Evolutionary conservation across 1,284 basidiomycete genomes (phyloP), one percentile per base, ranked within the genome.

Genomic region (Gastroboletus turbinatus): DNA sequence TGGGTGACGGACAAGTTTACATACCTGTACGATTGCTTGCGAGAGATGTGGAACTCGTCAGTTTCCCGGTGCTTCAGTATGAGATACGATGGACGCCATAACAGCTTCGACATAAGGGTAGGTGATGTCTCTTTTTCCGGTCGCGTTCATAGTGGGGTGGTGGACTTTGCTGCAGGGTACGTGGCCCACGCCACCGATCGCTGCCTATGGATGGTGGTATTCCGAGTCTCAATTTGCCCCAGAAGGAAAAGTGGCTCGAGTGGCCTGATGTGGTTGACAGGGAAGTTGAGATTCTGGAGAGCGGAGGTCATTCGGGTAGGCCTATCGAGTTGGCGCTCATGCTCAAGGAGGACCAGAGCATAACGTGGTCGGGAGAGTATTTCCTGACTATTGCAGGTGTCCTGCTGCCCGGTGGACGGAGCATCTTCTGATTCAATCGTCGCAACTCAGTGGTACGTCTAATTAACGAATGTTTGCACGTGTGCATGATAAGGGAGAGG

Each of bases 111-210:
- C 71, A 76, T n/a, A 19, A 77, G 53, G 87, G 86, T 83, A 60
- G 56, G 75, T 63, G 11, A 27, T 21, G 7, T 40, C 17, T 1
- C 17, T 8, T 6, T 17, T 36, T 36, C n/a, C 36, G n/a, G 10
- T 38, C n/a, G n/a, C 19, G 10, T 19, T 5, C 30, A 29, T 19
- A 46, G 33, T 57, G 19, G 52, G 38, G 21, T 2, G 38, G 19
- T 30, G 27, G 11, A 14, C 21, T 35, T 49, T 23, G 25, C 14
- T 14, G 21, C 30, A 88, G 86, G 84, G 3, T 82, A 83, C 58
- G 83, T 90, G 5, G 88, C 87, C 0, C 89, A 91, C 65, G 85
- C 75, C 1, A 80, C 80, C 0, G 89, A 91, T 64, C 75, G 78
- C 14, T 55, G 70, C 8, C 52, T 84, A n/a, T 83, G 82, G 75